Conservation (phyloP, 2,329 filamentous ascomycete genomes). For the Monosporascus sp. region DNA sequence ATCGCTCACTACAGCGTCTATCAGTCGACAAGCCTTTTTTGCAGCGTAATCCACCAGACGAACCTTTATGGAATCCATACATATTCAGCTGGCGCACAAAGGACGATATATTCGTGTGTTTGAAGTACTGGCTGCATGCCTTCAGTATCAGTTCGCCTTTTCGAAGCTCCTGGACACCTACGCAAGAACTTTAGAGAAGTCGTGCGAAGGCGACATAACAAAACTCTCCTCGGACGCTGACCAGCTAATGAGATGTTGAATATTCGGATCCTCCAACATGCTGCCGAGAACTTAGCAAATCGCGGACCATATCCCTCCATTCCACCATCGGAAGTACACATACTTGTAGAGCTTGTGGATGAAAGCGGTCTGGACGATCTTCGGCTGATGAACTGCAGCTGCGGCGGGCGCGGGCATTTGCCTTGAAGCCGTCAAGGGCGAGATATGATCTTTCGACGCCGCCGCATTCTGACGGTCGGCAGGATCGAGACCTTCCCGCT, state of each 20-base stretch:
- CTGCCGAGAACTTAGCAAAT: slow-evolving; percentile 42
- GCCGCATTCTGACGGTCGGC: slow-evolving; percentile 32
- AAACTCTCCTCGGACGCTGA: slow-evolving; percentile 92
- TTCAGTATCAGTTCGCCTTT: slow-evolving; percentile 15
- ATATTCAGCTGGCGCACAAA: slow-evolving; percentile 98
- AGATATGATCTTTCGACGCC: slow-evolving; percentile 34
- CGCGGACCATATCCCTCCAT: neutral
- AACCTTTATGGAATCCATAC: slow-evolving; percentile 99
- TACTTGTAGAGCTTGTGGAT: slow-evolving; percentile 99
- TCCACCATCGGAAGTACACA: slow-evolving; percentile 23
- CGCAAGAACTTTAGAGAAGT: slow-evolving; percentile 98
- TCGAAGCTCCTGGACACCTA: slow-evolving; percentile 45
- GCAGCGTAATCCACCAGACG: slow-evolving; percentile 7
- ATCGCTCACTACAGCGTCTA: slow-evolving; percentile 69
- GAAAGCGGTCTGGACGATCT: slow-evolving; percentile 97
- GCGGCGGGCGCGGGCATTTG: slow-evolving; percentile 57
- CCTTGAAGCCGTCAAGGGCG: slow-evolving; percentile 24
- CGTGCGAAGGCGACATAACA: slow-evolving; percentile 94
- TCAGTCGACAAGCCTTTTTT: slow-evolving; percentile 16
- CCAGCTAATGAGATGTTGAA: slow-evolving; percentile 96
- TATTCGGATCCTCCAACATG: slow-evolving; percentile 92
- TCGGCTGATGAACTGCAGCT: slow-evolving; percentile 82
- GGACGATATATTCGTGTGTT: slow-evolving; percentile 98
- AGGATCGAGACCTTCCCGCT: slow-evolving; percentile 35
- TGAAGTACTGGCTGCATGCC: slow-evolving; percentile 82